Evolutionary conservation across 768 basidiomycete genomes (phyloP).

Genomic region (Lentinula guzmanii): DNA sequence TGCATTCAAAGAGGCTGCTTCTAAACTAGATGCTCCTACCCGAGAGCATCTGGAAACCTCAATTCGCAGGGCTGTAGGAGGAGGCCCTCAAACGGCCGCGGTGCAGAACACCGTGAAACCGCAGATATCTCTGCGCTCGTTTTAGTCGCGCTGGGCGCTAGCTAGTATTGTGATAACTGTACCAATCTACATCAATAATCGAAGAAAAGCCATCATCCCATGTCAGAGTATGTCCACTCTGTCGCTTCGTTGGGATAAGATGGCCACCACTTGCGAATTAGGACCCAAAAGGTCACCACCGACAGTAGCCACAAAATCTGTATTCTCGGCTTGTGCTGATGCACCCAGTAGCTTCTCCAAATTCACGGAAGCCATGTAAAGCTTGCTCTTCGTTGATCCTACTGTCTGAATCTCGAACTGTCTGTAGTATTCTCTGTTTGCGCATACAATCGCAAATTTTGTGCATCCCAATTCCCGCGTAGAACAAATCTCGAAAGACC

Average conservation of each 20-base stretch:
- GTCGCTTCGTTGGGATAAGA: constrained; percentile 18
- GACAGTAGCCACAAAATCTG: constrained; percentile 21
- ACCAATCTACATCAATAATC: not conserved
- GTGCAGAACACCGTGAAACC: constrained; percentile 45
- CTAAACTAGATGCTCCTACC: constrained; percentile 49
- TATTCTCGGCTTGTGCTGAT: constrained; percentile 1
- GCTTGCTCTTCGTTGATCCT: constrained; percentile 31
- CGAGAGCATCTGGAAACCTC: constrained; percentile 69
- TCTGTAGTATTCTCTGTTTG: constrained; percentile 11
- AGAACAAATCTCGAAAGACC: constrained; percentile 21
- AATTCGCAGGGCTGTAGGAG: constrained; percentile 69
- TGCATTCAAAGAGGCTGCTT: constrained; percentile 83
- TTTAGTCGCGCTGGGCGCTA: constrained; percentile 26
- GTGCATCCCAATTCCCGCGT: constrained; percentile 46
- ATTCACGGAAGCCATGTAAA: constrained; percentile 32
- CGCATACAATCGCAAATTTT: constrained; percentile 65
- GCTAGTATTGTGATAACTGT: not conserved
- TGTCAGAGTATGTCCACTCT: constrained; percentile 20
- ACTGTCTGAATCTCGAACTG: constrained; percentile 31
- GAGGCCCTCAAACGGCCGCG: constrained; percentile 21
- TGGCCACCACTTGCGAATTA: constrained; percentile 23
- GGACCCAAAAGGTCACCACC: constrained; percentile 23
- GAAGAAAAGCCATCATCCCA: not conserved
- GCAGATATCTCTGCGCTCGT: constrained; percentile 73
- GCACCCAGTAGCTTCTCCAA: constrained; percentile 37